phyloP scores from a whole-genome alignment of 169 alveolate species.

The Eimeria brunetti region DNA sequence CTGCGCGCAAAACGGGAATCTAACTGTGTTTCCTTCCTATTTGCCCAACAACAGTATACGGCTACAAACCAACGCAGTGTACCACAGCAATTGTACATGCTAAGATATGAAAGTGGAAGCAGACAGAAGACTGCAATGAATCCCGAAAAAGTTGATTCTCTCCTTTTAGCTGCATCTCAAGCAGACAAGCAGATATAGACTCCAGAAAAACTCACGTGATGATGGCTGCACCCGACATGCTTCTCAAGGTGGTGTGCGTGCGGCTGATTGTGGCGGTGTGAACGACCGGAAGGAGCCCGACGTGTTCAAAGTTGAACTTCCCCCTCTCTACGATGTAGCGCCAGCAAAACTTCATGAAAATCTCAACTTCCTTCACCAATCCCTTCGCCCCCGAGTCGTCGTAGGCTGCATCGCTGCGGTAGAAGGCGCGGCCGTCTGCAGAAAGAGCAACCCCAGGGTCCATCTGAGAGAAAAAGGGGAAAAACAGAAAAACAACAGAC shows the following conservation, averaged over 20 bases:
- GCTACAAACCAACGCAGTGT: not conserved
- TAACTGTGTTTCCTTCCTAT: not conserved
- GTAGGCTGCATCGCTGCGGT: constrained; percentile 49
- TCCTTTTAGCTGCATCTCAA: not conserved
- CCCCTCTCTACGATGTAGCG: constrained; percentile 78
- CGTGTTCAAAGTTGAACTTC: constrained; percentile 68
- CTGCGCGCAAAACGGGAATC: not conserved
- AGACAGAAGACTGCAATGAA: not conserved
- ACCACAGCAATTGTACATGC: not conserved
- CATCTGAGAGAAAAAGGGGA: not conserved
- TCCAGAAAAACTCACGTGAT: constrained; percentile 29
- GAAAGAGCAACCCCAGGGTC: constrained; percentile 72
- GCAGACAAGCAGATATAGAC: not conserved
- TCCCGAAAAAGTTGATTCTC: not conserved
- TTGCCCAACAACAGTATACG: not conserved
- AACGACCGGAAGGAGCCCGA: constrained; percentile 74
- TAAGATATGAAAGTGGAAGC: not conserved
- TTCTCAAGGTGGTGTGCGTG: constrained; percentile 29
- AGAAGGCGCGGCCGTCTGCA: constrained; percentile 69
- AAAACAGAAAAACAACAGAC: not conserved
- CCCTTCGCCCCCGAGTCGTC: constrained; percentile 55
- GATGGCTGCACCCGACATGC: constrained; percentile 65
- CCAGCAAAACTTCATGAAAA: constrained; percentile 63
- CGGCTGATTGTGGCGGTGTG: constrained; percentile 72
- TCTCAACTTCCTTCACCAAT: constrained; percentile 63